phyloP scores from a whole-genome alignment of 1,284 basidiomycete genomes.

The Microbotryum scabiosae region DNA sequence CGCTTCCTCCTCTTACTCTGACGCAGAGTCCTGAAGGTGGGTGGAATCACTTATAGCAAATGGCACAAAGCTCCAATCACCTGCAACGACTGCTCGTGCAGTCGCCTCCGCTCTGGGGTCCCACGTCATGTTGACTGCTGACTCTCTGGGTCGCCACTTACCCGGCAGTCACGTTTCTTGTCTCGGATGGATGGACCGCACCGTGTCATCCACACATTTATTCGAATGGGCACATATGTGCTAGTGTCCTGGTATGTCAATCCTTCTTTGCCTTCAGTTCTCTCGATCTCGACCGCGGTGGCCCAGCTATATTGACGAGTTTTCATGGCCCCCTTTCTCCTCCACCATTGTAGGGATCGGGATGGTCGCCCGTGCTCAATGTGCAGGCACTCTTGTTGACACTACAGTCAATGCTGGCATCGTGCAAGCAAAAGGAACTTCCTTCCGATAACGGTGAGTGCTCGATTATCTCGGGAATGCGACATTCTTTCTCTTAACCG shows the following conservation, averaged over 20 bases:
- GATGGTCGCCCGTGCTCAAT: constrained; percentile 37
- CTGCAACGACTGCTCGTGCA: background rate
- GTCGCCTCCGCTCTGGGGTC: background rate
- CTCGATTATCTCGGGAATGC: background rate
- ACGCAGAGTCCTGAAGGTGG: background rate
- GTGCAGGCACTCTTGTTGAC: constrained; percentile 42
- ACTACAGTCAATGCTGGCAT: constrained; percentile 45
- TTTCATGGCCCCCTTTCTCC: background rate
- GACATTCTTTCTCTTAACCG: background rate
- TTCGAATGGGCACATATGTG: constrained; percentile 41
- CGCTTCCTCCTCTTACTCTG: background rate
- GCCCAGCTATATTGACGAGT: background rate
- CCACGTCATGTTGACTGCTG: background rate
- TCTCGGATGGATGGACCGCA: constrained; percentile 35
- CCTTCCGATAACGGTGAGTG: constrained; percentile 30
- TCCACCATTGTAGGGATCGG: constrained; percentile 2
- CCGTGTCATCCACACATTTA: constrained; percentile 43
- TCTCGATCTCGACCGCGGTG: background rate
- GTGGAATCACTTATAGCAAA: background rate
- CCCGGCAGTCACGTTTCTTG: constrained; percentile 41
- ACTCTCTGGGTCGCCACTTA: constrained; percentile 1
- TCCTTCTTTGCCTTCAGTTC: constrained; percentile 11
- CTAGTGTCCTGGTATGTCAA: constrained; percentile 31
- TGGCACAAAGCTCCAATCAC: background rate
- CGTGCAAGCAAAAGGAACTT: constrained; percentile 31